Evolutionary conservation across 345 rosid genomes (phyloP).

Genomic region (Alliaria petiolata): DNA sequence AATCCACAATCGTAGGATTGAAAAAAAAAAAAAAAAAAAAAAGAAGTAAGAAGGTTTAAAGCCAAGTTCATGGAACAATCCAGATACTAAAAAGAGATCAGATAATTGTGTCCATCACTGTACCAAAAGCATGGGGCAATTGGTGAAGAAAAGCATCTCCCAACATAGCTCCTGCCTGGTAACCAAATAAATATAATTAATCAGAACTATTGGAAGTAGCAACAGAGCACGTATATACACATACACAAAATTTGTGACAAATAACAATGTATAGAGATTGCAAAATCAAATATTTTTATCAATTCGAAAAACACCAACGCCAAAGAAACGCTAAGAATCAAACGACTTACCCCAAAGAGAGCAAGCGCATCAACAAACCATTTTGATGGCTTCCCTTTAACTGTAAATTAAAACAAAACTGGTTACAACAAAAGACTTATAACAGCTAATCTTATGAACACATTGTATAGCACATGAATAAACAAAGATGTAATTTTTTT

Average conservation of each 20-base stretch:
- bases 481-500: background rate
- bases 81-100: background rate
- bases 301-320: background rate
- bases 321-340: background rate
- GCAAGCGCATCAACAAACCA: constrained; percentile 87
- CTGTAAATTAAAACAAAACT: constrained; percentile 41
- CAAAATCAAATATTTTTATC: background rate
- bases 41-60: background rate
- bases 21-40: background rate
- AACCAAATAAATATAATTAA: constrained; percentile 18
- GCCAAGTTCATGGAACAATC: background rate
- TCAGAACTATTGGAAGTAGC: background rate
- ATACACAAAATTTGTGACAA: background rate
- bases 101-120: background rate
- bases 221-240: background rate
- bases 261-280: background rate
- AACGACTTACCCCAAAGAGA: constrained; percentile 81
- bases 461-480: background rate
- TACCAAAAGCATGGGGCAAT: constrained; percentile 98
- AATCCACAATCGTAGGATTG: background rate
- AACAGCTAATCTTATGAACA: background rate
- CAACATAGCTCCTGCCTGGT: constrained; percentile 96
- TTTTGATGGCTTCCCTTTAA: constrained; percentile 90
- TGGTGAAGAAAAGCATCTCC: constrained; percentile 99
- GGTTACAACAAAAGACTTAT: background rate